These are phyloP conservation scores for Podaxis sp. DNA, from an alignment of 768 basidiomycete species.

Conservation along the genomic window DNA sequence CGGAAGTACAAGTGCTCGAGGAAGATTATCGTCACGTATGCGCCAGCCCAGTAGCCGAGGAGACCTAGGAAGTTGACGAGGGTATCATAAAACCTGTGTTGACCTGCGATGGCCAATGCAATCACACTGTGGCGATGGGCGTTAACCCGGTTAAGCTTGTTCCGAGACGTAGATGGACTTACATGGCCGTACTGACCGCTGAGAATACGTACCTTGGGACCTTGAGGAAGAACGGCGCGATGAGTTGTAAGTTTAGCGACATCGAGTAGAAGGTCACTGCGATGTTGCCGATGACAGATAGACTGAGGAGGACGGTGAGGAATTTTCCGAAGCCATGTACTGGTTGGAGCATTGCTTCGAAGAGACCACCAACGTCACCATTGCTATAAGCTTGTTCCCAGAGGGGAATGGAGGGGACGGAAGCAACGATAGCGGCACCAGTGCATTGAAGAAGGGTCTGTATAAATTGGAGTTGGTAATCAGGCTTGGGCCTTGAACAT, in stretches of 20 bases:
- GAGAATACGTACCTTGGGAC: slow-evolving; percentile 82
- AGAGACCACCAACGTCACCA: slow-evolving; percentile 67
- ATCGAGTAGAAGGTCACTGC: slow-evolving; percentile 83
- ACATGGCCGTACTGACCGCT: slow-evolving; percentile 71
- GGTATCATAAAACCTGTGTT: slow-evolving; percentile 68
- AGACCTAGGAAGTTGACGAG: slow-evolving; percentile 77
- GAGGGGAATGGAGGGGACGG: slow-evolving; percentile 51
- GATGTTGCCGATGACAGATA: slow-evolving; percentile 82
- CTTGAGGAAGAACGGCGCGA: slow-evolving; percentile 53
- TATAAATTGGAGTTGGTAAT: neutral
- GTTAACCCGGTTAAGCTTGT: neutral
- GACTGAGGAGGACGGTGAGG: slow-evolving; percentile 74
- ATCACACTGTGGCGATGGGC: slow-evolving; percentile 46
- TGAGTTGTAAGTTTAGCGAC: slow-evolving; percentile 69
- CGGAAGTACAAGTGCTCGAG: slow-evolving; percentile 74
- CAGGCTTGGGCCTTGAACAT: neutral
- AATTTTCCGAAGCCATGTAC: slow-evolving; percentile 74
- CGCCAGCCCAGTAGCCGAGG: slow-evolving; percentile 66
- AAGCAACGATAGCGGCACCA: slow-evolving; percentile 68
- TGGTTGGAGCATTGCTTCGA: slow-evolving; percentile 72
- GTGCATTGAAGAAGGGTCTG: slow-evolving; percentile 44
- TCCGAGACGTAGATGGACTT: slow-evolving; percentile 23
- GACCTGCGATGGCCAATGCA: slow-evolving; percentile 73
- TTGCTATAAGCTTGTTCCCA: slow-evolving; percentile 61
- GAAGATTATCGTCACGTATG: slow-evolving; percentile 61